Percentiles rank a stretch among this genome's conserved stretches.
These are phyloP conservation scores for Emergomyces pasteurianus DNA, from an alignment of 2,329 filamentous ascomycete genomes.

Conservation along the genomic window DNA sequence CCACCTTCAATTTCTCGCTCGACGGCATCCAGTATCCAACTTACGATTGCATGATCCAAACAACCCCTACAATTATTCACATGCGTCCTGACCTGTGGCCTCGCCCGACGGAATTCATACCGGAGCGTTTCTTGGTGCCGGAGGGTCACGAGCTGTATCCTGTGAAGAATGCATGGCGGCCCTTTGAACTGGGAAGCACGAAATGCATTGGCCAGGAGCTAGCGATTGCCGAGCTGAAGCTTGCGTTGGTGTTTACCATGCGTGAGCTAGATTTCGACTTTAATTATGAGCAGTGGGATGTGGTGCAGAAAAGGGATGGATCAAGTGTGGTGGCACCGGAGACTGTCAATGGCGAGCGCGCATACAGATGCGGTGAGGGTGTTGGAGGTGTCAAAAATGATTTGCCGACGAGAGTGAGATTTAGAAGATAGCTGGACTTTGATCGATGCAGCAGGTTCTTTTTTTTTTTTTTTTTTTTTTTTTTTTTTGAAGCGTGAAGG, in stretches of 20 bases:
- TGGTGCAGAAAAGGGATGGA: not conserved
- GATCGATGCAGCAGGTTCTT: not conserved
- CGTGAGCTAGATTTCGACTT: constrained; percentile 40
- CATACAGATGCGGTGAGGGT: not conserved
- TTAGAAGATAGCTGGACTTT: not conserved
- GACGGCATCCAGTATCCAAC: constrained; percentile 1
- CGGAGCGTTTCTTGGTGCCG: constrained; percentile 34
- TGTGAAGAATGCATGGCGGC: constrained; percentile 39
- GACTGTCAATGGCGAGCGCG: not conserved
- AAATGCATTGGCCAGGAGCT: constrained; percentile 49
- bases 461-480: too few relatives aligned
- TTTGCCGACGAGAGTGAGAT: not conserved
- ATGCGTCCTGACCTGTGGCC: not conserved
- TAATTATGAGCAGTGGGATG: constrained; percentile 16
- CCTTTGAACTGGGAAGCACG: constrained; percentile 44
- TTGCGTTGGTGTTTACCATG: constrained; percentile 39
- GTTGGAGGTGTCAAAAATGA: not conserved
- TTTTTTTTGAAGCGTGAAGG: not conserved
- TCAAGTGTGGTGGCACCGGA: not conserved
- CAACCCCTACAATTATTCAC: not conserved
- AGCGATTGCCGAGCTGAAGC: constrained; percentile 41
- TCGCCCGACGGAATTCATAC: constrained; percentile 33
- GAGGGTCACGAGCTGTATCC: constrained; percentile 23
- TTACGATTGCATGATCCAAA: not conserved
- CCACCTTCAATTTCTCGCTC: not conserved